phyloP scores from a whole-genome alignment of 495 filamentous ascomycete species.

The Letharia lupina region DNA sequence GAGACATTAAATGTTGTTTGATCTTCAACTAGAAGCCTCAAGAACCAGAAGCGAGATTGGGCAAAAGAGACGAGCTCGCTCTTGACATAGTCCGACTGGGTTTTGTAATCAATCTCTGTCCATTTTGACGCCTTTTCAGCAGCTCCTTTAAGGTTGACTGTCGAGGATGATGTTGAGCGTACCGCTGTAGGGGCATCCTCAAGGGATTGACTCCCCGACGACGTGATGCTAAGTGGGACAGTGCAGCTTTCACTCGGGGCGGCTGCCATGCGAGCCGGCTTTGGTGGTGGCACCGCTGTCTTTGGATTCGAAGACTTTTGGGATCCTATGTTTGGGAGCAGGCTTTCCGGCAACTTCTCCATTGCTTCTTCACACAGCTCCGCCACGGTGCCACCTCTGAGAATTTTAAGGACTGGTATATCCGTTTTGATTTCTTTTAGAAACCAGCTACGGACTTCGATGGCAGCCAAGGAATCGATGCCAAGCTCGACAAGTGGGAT shows the following conservation, averaged over 20 bases:
- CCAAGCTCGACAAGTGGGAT: constrained; percentile 29
- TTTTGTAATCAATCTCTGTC: too few relatives aligned
- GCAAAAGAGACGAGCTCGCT: constrained; percentile 30
- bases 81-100: too few relatives aligned
- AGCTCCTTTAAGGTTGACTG: background rate
- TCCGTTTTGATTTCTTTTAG: constrained; percentile 33
- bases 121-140: too few relatives aligned
- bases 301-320: too few relatives aligned
- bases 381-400: constrained; percentile 5
- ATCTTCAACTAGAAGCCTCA: constrained; percentile 29
- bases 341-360: constrained; percentile 5
- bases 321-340: background rate
- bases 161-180: background rate
- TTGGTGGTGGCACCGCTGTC: too few relatives aligned
- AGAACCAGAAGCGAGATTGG: constrained; percentile 44
- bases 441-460: constrained; percentile 34
- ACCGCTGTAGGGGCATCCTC: too few relatives aligned
- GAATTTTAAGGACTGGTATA: constrained; percentile 44
- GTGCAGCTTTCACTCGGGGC: too few relatives aligned
- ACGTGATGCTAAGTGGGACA: too few relatives aligned
- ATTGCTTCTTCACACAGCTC: constrained; percentile 1
- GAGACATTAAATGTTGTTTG: constrained; percentile 32
- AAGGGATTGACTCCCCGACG: too few relatives aligned
- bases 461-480: constrained; percentile 32
- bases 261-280: too few relatives aligned